Evolutionary conservation across 805 yeast genomes (phyloP), one percentile per base, ranked within the genome.

Genomic region (Candida incommunis): DNA sequence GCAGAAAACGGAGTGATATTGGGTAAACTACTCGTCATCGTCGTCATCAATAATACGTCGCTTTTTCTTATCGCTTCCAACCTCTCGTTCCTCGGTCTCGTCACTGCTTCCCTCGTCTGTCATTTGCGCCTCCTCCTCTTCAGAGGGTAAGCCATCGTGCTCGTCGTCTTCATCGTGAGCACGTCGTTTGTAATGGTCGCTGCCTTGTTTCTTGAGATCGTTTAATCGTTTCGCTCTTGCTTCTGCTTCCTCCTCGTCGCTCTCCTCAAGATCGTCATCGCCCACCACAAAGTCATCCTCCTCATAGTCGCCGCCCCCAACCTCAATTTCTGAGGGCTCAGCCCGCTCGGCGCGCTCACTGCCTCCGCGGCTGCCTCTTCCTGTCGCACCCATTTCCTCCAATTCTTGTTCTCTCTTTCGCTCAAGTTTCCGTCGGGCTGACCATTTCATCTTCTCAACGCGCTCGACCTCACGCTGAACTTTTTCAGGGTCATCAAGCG

Each of bases 401-500:
- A 51, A 52, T 43, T 50, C 50, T 40, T 49, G 59, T 23, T 62
- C 60, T 40, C 62, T 54, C 48, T 63, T 61, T 29, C 54, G 50
- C 45, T 67, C 70, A 4, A 68, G 67, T 54, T 66, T 64, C 40
- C 66, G 54, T 4, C 71, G 55, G 23, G 70, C 70, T 34, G 61
- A 54, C 25, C 64, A 56, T 48, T 62, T 62, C 48, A 53, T 52
- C 44, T 54, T 58, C 53, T 65, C 71, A 13, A 61, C 65, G 53
- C 55, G 54, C 45, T 65, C 70, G 11, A 69, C 62, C 35, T 68
- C 71, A 25, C 71, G 61, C 52, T 67, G 67, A 41, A 59, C 50
- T 54, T 61, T 58, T 44, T 68, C 72, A n/a, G 72, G 72, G 50
- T 67, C 72, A 43, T 65, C 69, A 5, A 54, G 49, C 4, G 71